Base-by-base conservation (phyloP, 495 filamentous ascomycete genomes). In the Lophium mytilinum region DNA sequence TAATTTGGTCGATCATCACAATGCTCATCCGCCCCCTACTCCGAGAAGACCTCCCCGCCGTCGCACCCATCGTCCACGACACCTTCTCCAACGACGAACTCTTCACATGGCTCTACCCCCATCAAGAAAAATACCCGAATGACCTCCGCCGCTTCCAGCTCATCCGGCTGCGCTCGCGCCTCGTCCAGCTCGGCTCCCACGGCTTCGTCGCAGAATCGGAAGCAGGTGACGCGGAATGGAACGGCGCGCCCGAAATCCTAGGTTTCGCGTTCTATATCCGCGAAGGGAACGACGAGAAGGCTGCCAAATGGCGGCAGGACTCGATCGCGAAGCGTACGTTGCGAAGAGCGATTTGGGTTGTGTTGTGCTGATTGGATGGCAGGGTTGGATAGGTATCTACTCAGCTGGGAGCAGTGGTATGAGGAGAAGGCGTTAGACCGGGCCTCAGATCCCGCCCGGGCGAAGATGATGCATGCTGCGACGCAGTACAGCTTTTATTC, bases 391-490 rank as follows among this genome's bases (percentile, higher is more conserved):
- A 55, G 60, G 7, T 45, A 55, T 37, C 43, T 63, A 1, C 52
- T 63, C 12, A 50, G 43, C 7, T 63, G 60, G 60, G 60, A 63
- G 43, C 43, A 51, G 1, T 63, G 21, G 30, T 63, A 63, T 21
- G 55, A 63, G 30, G 21, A 34, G 7, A 51, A 51, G 10, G 30
- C 58, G n/a, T 21, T 58, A 1, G 50, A 58, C 39, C 55, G 55
- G 4, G 55, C 52, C 14, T 51, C 51, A 1, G 55, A 58, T 34
- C 18, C 6, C 14, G 33, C 45, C 9, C 55, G 55, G 14, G 17
- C 55, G n/a, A 39, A 37, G 11, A 18, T 39, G 33, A 47, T 46
- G 30, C 5, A 15, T 5, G n/a, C 45, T 1, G 18, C 35, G 15
- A 18, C 34, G 10, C 35, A 39, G 14, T 39, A 55, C 12, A 39